These are phyloP conservation scores for Chlorella vulgaris DNA, from an alignment of 139 green algal genomes.

Conservation along the genomic window DNA sequence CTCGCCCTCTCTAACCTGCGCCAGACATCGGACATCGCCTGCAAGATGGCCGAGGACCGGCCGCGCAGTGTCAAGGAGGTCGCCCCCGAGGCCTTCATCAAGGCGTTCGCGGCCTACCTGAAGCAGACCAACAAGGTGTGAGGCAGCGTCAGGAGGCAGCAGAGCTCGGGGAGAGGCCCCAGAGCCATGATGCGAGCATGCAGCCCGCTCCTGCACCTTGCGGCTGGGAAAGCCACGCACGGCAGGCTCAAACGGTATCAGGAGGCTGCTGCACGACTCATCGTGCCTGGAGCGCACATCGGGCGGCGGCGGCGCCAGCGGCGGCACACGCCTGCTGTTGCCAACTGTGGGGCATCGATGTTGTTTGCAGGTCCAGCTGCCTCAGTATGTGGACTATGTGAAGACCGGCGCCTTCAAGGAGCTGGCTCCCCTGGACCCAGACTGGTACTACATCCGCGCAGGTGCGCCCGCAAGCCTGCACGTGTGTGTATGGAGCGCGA, in stretches of 20 bases:
- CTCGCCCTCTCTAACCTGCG: no score
- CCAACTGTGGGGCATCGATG: neutral
- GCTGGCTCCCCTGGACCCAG: constrained; percentile 92
- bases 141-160: neutral
- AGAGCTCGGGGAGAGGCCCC: neutral
- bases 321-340: neutral
- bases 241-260: no score
- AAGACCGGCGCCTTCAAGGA: constrained; percentile 98
- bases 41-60: constrained; percentile 24
- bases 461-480: constrained; percentile 51
- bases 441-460: constrained; percentile 99
- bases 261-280: no score
- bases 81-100: constrained; percentile 83
- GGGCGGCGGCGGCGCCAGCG: no score
- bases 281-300: no score
- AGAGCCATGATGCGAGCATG: neutral
- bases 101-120: constrained; percentile 92
- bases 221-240: no score
- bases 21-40: neutral
- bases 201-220: no score
- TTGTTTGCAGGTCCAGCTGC: constrained; percentile 78
- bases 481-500: neutral
- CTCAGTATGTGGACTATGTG: constrained; percentile 94
- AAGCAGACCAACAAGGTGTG: constrained; percentile 97
- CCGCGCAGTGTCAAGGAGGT: constrained; percentile 25